Conservation (phyloP, 257 asterid genomes). For the Capsicum rhomboideum region DNA sequence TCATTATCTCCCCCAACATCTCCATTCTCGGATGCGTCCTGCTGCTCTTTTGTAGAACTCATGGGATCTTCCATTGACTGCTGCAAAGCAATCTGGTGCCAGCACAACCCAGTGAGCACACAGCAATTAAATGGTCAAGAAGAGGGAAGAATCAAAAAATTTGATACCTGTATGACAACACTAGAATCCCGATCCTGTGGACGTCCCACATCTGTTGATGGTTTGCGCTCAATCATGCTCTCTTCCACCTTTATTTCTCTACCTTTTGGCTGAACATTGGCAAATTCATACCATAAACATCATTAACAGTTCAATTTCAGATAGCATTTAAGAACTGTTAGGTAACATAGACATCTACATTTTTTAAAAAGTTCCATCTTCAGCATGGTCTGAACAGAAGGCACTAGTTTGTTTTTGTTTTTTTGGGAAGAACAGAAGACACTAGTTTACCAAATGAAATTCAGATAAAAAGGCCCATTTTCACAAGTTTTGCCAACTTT, state of each 20-base stretch:
- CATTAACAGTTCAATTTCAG: not conserved
- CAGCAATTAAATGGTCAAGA: not conserved
- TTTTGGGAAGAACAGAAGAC: not conserved
- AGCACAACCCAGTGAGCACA: conserved; percentile 13
- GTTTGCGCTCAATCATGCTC: conserved; percentile 18
- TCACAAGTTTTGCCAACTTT: not conserved
- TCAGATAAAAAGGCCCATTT: not conserved
- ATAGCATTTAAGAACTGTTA: not conserved
- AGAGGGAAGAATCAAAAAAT: not conserved
- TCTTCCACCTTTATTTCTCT: conserved; percentile 23
- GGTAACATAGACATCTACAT: not conserved
- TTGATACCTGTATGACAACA: conserved; percentile 28
- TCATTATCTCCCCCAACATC: conserved; percentile 13
- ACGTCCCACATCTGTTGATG: conserved; percentile 14
- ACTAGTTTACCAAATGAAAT: not conserved
- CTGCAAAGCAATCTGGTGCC: conserved; percentile 26
- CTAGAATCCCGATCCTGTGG: conserved; percentile 19
- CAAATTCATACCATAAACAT: not conserved
- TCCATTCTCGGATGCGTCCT: conserved; percentile 8
- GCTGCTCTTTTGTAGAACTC: conserved; percentile 14
- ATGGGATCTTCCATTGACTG: conserved; percentile 15
- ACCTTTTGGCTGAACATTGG: conserved; percentile 28
- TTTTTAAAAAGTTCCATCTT: not conserved
- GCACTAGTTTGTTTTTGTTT: not conserved
- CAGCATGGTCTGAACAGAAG: not conserved